Evolutionary conservation across 2,329 filamentous ascomycete genomes (phyloP).

Genomic region (Pseudogymnoascus sp.): DNA sequence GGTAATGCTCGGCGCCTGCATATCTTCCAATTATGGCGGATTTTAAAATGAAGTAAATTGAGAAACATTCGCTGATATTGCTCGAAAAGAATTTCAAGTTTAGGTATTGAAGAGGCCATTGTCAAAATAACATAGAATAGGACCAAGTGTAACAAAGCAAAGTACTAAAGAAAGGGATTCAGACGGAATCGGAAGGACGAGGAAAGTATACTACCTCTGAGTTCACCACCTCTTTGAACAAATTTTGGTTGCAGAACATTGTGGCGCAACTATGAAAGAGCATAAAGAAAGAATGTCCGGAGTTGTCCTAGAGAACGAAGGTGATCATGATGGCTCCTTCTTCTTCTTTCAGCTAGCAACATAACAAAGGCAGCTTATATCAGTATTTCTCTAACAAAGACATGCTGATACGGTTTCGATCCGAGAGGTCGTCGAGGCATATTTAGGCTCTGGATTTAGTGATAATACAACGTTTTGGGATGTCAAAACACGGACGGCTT

Average conservation of each 20-base stretch:
- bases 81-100: background rate
- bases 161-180: background rate
- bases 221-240: background rate
- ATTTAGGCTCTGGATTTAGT: background rate
- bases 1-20: background rate
- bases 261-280: background rate
- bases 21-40: background rate
- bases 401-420: background rate
- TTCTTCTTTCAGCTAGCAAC: background rate
- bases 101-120: background rate
- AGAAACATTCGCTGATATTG: background rate
- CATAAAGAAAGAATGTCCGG: conserved; percentile 5
- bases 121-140: conserved; percentile 5
- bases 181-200: background rate
- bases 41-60: background rate
- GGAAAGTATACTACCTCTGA: background rate
- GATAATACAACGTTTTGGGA: background rate
- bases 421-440: background rate
- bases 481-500: background rate
- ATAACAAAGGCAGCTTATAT: background rate
- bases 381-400: background rate
- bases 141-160: conserved; percentile 5
- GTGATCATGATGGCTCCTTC: background rate
- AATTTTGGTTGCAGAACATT: background rate
- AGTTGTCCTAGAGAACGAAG: background rate